Evolutionary conservation across 441 rosid genomes (phyloP).

Genomic region (Sinapis alba): DNA sequence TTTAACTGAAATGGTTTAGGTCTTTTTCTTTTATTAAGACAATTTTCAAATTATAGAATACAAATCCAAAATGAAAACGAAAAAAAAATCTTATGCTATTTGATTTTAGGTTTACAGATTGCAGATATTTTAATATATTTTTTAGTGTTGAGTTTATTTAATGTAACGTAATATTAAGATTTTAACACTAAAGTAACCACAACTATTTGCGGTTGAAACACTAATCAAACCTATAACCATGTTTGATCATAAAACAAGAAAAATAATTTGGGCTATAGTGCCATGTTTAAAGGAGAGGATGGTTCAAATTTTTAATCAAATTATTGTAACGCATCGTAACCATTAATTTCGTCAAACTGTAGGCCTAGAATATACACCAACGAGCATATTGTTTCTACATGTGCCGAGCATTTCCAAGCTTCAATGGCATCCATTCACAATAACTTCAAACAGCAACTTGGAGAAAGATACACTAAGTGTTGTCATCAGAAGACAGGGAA

Average conservation of each 20-base stretch:
- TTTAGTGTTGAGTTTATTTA: not conserved
- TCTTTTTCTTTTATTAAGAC: not conserved
- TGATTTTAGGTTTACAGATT: not conserved
- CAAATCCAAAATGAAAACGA: not conserved
- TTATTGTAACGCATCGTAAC: not conserved
- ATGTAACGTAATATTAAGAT: not conserved
- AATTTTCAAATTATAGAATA: not conserved
- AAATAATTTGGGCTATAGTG: not conserved
- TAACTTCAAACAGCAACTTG: constrained; percentile 52
- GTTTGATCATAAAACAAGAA: not conserved
- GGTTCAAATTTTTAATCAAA: not conserved
- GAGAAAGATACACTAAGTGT: constrained; percentile 53
- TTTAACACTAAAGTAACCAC: not conserved
- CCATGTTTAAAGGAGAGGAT: not conserved
- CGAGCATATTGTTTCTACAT: constrained; percentile 55
- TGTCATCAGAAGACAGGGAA: constrained; percentile 54
- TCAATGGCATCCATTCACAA: constrained; percentile 69
- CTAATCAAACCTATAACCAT: not conserved
- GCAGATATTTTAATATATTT: not conserved
- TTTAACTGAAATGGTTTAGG: not conserved
- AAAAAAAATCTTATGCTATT: not conserved
- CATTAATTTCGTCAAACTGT: not conserved
- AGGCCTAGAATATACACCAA: constrained; percentile 50
- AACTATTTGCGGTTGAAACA: not conserved
- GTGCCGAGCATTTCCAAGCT: constrained; percentile 61